Evolutionary conservation across 2,329 filamentous ascomycete genomes (phyloP), one percentile per base, ranked within the genome.

Genomic region (Botrytis hyacinthi): DNA sequence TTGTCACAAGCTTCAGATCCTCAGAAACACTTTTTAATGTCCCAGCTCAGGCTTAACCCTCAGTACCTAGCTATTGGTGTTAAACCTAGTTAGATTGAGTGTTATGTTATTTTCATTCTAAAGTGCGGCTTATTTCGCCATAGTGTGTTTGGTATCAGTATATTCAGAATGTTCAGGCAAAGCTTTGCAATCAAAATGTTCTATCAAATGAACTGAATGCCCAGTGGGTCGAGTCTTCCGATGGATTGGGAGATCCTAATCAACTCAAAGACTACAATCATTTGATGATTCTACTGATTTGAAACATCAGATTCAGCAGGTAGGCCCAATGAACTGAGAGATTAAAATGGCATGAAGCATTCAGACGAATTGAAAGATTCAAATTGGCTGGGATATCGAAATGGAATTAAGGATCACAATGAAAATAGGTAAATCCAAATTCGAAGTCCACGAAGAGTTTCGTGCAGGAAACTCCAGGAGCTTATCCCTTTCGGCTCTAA

Each of bases 61-160:
- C 7, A 9, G 14, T 2, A 35, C 4, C 35, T 35, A 18, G 51
- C n/a, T 54, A 18, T 29, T 18, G 14, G 12, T 2, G n/a, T 8
- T 18, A 1, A 2, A 18, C 5, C 14, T 29, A 54, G n/a, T 18
- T 2, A 29, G 5, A 54, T 29, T 29, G 0, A 3, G 7, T 7
- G n/a, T 16, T 54, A 14, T 54, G 3, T 8, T 8, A 16, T n/a
- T 54, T 54, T 18, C 1, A 29, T 29, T 18, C 5, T 18, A 4
- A 29, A 16, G n/a, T 29, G 51, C n/a, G 12, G 12, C 7, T 29
- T 6, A 18, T 29, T 0, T 54, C 3, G 14, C 2, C n/a, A 29
- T 29, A 29, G 51, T 29, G 3, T 29, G 26, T 54, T 54, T 4
- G 2, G 14, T 29, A 54, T 29, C n/a, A 29, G 14, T 12, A 18